Conservation (phyloP, 2,329 filamentous ascomycete species). For the Epichloe sylvatica region DNA sequence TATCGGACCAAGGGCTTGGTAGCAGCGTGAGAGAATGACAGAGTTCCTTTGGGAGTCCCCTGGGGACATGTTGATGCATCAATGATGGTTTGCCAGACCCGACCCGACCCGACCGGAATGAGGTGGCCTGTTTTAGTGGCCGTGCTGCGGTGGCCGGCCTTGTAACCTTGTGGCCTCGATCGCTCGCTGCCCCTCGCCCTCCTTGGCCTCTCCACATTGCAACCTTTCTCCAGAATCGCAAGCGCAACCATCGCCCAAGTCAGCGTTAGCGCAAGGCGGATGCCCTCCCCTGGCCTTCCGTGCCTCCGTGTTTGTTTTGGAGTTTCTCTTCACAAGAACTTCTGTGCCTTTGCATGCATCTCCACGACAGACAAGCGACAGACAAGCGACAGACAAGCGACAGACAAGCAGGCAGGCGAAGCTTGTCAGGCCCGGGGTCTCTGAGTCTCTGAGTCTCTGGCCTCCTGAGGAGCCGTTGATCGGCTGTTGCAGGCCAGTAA, state of each 20-base stretch:
- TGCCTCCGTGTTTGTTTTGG: neutral
- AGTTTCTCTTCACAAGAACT: neutral
- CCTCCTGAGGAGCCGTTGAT: neutral
- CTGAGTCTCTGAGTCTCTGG: no score
- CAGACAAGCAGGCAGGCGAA: neutral
- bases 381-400: neutral
- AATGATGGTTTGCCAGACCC: no score
- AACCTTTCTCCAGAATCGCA: slow-evolving; percentile 3
- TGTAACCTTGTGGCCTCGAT: neutral
- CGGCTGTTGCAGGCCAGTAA: neutral
- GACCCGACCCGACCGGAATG: no score
- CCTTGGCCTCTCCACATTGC: slow-evolving; percentile 1
- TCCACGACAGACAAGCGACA: neutral
- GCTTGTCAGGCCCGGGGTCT: neutral
- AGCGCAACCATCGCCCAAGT: slow-evolving; percentile 3
- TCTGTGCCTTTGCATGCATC: neutral
- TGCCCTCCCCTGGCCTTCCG: slow-evolving; percentile 6
- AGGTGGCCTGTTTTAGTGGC: no score
- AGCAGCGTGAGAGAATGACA: neutral
- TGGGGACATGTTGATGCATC: no score
- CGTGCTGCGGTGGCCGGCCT: no score
- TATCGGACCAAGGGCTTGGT: neutral
- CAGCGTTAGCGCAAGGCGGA: slow-evolving; percentile 8
- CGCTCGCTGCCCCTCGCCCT: neutral
- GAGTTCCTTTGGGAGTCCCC: neutral